Evolutionary conservation across 225 moss, liverwort and hornwort species (phyloP).

Genomic region (Sphagnum tenellum): DNA sequence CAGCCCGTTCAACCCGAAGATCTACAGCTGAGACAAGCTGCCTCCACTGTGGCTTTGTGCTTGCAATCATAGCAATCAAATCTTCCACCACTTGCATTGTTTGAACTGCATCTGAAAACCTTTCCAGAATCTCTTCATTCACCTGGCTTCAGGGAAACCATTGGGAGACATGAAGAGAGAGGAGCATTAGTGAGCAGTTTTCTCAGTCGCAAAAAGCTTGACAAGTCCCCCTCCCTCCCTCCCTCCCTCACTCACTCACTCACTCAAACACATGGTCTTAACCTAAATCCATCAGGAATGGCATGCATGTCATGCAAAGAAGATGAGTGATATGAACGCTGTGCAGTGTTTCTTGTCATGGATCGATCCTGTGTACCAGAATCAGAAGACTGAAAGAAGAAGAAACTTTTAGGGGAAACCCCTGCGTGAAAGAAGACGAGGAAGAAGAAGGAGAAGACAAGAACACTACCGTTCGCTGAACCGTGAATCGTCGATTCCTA

Average conservation of each 20-base stretch:
- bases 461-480: conserved; percentile 5
- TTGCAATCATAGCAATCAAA: conserved; percentile 30
- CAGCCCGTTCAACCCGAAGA: conserved; percentile 71
- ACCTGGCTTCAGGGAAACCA: conserved; percentile 19
- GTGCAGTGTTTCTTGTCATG: no score
- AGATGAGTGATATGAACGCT: no score
- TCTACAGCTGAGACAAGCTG: conserved; percentile 72
- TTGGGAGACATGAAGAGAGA: not conserved
- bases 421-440: not conserved
- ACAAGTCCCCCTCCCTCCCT: not conserved
- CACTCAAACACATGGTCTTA: not conserved
- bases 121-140: conserved; percentile 26
- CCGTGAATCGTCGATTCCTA: conserved; percentile 43
- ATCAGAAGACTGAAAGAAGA: no score
- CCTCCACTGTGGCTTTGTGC: conserved; percentile 18
- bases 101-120: conserved; percentile 48
- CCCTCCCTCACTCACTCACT: no score
- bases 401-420: no score
- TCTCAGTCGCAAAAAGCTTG: not conserved
- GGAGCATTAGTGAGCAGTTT: no score
- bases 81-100: conserved; percentile 50
- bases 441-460: no score
- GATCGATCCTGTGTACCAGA: no score
- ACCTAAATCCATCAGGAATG: not conserved
- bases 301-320: not conserved